phyloP scores from a whole-genome alignment of 2,329 filamentous ascomycete species.

The Pseudogymnoascus sp. region DNA sequence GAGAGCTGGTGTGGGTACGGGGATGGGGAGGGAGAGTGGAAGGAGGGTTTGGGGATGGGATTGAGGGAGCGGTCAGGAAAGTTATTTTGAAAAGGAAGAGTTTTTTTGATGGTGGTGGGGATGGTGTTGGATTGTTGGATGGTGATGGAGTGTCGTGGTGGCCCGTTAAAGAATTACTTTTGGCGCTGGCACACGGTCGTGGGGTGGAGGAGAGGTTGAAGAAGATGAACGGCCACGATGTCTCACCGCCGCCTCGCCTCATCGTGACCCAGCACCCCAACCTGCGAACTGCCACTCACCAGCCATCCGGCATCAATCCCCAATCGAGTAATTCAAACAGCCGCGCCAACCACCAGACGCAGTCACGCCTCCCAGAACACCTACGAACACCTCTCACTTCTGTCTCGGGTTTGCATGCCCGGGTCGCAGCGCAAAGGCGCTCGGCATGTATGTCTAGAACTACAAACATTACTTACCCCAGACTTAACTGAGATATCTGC shows the following conservation, averaged over 20 bases:
- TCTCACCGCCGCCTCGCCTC: neutral
- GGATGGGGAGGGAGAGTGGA: neutral
- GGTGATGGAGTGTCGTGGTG: neutral
- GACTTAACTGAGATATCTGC: neutral
- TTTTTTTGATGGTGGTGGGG: neutral
- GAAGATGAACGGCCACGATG: neutral
- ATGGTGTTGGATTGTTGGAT: neutral
- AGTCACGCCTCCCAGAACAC: neutral
- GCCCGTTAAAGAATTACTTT: neutral
- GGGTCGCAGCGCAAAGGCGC: neutral
- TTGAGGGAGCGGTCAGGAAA: neutral
- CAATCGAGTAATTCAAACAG: neutral
- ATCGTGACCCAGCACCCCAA: neutral
- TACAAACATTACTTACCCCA: neutral
- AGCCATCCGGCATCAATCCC: neutral
- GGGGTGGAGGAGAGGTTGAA: neutral
- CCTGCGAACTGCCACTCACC: neutral
- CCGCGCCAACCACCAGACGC: neutral
- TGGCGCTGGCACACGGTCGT: neutral
- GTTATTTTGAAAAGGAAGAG: neutral
- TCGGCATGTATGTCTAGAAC: neutral
- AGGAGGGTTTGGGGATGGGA: neutral
- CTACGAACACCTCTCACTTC: neutral
- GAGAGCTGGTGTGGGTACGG: neutral
- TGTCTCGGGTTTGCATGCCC: neutral